Evolutionary conservation across 176 grass and related monocot genomes (phyloP).

Genomic region (Carex cristatella): DNA sequence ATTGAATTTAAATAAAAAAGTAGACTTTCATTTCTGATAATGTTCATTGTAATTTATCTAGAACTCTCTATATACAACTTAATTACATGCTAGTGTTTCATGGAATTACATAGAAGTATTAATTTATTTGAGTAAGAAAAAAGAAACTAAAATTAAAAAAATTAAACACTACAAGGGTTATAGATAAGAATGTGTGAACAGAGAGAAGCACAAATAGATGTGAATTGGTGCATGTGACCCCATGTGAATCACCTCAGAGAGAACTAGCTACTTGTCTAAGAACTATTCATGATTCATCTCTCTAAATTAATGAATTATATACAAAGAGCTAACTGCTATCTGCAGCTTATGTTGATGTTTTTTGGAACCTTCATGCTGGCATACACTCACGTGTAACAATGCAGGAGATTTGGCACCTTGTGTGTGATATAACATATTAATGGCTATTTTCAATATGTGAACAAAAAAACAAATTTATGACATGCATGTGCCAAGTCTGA

Average conservation of each 20-base stretch:
- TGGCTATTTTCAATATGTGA: background rate
- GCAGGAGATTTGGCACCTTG: slow-evolving; percentile 35
- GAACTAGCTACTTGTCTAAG: background rate
- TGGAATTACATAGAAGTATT: no score
- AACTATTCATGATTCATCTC: background rate
- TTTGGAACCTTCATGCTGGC: slow-evolving; percentile 73
- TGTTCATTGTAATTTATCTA: no score
- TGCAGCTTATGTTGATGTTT: slow-evolving; percentile 27
- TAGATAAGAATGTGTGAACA: background rate
- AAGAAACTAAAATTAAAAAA: no score
- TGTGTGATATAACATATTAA: background rate
- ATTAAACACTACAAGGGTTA: no score
- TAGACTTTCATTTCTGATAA: no score
- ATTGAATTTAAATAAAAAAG: no score
- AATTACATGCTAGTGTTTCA: no score
- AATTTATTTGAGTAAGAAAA: no score
- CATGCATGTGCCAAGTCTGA: slow-evolving; percentile 16
- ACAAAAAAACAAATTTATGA: background rate
- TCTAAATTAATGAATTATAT: background rate
- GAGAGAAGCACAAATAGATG: background rate
- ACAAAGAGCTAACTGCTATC: slow-evolving; percentile 21
- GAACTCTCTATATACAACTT: no score
- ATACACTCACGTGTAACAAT: slow-evolving; percentile 60
- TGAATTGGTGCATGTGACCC: slow-evolving; percentile 10
- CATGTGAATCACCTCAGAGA: slow-evolving; percentile 12